Evolutionary conservation across 805 yeast genomes (phyloP).

Genomic region (Hanseniaspora guilliermondii): DNA sequence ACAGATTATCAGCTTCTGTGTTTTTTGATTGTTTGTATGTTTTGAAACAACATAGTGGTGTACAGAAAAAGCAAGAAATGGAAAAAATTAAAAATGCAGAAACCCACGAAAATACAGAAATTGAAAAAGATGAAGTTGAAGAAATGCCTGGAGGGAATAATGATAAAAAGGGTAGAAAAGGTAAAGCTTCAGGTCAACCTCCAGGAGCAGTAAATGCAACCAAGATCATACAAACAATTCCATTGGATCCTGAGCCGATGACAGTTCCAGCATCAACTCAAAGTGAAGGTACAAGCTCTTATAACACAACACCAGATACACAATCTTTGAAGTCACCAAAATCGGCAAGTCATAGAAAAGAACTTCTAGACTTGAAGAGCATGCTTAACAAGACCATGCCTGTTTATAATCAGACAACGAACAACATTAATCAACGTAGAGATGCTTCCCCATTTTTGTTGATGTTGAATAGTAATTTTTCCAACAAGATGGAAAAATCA

Average conservation of each 20-base stretch:
- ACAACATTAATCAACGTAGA: background rate
- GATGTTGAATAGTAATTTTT: background rate
- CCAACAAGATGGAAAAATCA: background rate
- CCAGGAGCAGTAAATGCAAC: constrained; percentile 51
- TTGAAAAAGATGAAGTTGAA: constrained; percentile 27
- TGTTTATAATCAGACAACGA: background rate
- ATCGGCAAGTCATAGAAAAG: background rate
- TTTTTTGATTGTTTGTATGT: constrained; percentile 84
- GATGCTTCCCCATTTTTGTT: constrained; percentile 1
- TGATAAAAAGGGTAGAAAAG: background rate
- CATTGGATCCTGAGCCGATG: constrained; percentile 74
- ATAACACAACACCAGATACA: constrained; percentile 16
- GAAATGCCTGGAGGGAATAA: constrained; percentile 14
- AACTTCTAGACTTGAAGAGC: constrained; percentile 1
- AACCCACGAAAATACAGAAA: constrained; percentile 25
- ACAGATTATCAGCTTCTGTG: constrained; percentile 84
- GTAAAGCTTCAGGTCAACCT: background rate
- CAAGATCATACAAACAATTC: constrained; percentile 62
- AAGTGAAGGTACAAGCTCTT: constrained; percentile 18
- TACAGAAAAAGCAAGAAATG: constrained; percentile 36
- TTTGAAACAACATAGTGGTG: constrained; percentile 75
- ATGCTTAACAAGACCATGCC: constrained; percentile 7
- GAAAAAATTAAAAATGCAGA: constrained; percentile 15
- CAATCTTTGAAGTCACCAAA: constrained; percentile 1
- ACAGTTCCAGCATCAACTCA: constrained; percentile 22